A percentile compares a stretch with the other conserved stretches of the same genome.
Evolutionary conservation across 345 rosid species (phyloP).

Genomic region (Schrenkiella parvula): DNA sequence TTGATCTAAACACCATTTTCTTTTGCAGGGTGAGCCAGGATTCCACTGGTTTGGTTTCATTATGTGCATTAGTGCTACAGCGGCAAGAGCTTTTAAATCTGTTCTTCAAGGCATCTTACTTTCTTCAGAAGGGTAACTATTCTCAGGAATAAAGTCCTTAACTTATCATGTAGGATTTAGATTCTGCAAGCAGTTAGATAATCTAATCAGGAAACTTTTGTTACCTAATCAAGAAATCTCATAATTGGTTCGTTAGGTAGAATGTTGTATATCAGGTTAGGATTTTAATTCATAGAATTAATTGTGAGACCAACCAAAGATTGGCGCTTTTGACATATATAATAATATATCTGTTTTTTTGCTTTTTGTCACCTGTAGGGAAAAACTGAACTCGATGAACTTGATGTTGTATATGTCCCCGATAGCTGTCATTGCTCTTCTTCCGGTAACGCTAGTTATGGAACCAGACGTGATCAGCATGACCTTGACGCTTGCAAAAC

Average conservation of each 20-base stretch:
- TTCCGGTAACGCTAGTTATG: slow-evolving; percentile 71
- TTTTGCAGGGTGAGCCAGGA: slow-evolving; percentile 83
- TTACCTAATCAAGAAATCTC: slow-evolving; percentile 1
- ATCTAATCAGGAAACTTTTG: slow-evolving; percentile 18
- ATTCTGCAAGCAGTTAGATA: neutral
- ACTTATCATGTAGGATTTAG: neutral
- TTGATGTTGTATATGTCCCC: slow-evolving; percentile 90
- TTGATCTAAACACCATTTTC: neutral
- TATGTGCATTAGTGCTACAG: slow-evolving; percentile 94
- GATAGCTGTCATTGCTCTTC: slow-evolving; percentile 69
- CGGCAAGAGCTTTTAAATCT: slow-evolving; percentile 93
- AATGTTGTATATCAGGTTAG: neutral
- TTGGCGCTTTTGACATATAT: neutral
- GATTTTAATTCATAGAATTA: neutral
- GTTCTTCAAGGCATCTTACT: slow-evolving; percentile 95
- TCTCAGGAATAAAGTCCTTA: neutral
- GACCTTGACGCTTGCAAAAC: slow-evolving; percentile 54
- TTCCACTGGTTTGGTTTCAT: slow-evolving; percentile 92
- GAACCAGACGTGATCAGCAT: slow-evolving; percentile 68
- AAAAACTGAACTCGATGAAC: slow-evolving; percentile 93
- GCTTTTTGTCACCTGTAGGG: slow-evolving; percentile 45
- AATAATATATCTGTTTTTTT: neutral
- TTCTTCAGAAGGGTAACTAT: slow-evolving; percentile 78
- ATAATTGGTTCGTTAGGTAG: slow-evolving; percentile 12
- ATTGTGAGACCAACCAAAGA: neutral